A percentile compares a stretch with the other conserved stretches of the same genome.
Conservation (phyloP, 108 stramenopile species). For the Pseudonitzschia multiseries region DNA sequence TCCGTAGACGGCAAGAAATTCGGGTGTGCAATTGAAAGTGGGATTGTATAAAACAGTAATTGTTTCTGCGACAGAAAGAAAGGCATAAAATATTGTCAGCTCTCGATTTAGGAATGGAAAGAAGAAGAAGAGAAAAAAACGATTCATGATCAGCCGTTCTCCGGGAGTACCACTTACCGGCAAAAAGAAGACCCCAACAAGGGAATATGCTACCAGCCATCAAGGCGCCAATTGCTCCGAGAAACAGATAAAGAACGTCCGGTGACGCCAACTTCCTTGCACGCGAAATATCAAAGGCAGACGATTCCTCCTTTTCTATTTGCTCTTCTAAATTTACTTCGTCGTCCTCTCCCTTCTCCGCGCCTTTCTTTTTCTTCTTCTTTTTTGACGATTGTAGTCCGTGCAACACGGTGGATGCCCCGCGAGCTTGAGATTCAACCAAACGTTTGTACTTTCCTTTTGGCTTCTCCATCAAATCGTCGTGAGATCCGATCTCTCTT, state of each 20-base stretch:
- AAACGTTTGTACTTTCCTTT: slow-evolving; percentile 62
- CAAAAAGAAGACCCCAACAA: slow-evolving; percentile 65
- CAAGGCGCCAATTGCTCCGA: slow-evolving; percentile 54
- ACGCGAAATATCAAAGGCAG: slow-evolving; percentile 3
- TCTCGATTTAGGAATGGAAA: no score
- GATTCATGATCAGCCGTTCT: no score
- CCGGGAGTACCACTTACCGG: slow-evolving; percentile 8
- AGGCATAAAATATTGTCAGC: no score
- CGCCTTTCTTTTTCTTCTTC: background rate
- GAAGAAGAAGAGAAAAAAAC: no score
- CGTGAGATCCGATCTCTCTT: slow-evolving; percentile 42
- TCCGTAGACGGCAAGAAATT: background rate
- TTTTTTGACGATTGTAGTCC: background rate
- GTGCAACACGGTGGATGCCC: background rate
- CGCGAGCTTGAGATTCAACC: slow-evolving; percentile 47
- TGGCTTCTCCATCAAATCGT: slow-evolving; percentile 22
- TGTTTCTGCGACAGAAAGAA: slow-evolving; percentile 34
- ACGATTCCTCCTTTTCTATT: slow-evolving; percentile 4
- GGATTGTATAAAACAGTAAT: slow-evolving; percentile 66
- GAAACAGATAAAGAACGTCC: background rate
- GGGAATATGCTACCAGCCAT: slow-evolving; percentile 76
- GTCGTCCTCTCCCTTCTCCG: background rate
- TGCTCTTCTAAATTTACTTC: background rate
- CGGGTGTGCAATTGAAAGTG: slow-evolving; percentile 47
- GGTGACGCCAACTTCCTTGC: slow-evolving; percentile 10